A percentile compares a stretch with the other conserved stretches of the same genome.
Conservation (phyloP, 2,329 filamentous ascomycete species). For the Arthroderma uncinatum region DNA sequence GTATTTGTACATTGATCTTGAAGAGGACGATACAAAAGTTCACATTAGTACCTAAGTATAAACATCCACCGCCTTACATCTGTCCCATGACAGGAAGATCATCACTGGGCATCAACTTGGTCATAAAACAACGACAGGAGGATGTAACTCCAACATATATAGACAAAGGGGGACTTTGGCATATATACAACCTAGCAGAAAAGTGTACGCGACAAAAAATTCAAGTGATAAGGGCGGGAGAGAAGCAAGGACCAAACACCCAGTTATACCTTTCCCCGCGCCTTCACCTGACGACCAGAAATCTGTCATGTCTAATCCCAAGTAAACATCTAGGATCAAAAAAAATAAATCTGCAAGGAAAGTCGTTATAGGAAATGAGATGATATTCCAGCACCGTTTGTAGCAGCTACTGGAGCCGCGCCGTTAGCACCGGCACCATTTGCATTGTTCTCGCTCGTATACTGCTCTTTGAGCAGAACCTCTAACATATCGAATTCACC, state of each 20-base stretch:
- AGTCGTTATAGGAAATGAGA: conserved; percentile 12
- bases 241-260: not conserved
- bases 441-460: conserved; percentile 22
- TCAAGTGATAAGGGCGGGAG: not conserved
- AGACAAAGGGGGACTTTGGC: not conserved
- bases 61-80: not conserved
- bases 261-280: not conserved
- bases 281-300: not conserved
- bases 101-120: not conserved
- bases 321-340: not conserved
- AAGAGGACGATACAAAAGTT: too few species aligned
- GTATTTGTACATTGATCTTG: too few species aligned
- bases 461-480: conserved; percentile 35
- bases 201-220: not conserved
- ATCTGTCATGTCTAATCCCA: not conserved
- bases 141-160: not conserved
- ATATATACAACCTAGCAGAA: not conserved
- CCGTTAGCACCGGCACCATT: not conserved
- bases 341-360: not conserved
- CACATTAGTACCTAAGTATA: not conserved
- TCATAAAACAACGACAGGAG: not conserved
- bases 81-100: not conserved
- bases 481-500: conserved; percentile 43
- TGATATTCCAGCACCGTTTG: conserved; percentile 10
- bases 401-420: not conserved